Evolutionary conservation across 257 asterid genomes (phyloP), one percentile per base, ranked within the genome.

Genomic region (Mitragyna speciosa): DNA sequence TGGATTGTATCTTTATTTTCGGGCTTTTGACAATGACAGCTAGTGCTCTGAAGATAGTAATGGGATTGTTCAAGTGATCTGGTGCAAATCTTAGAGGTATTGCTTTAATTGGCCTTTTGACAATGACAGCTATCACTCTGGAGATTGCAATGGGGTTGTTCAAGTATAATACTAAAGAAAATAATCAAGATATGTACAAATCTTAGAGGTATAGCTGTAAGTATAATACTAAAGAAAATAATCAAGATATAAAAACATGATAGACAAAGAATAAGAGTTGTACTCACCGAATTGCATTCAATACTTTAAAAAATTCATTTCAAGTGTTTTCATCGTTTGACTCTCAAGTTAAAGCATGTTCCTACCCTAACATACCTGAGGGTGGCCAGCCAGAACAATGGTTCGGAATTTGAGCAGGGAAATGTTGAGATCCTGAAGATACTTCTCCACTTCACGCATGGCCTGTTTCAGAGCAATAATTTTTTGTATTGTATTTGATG

Each of bases 391-490:
- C 52, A 96, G 95, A 83, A 94, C 24, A 82, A 96, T 85, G 0
- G 98, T 88, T 30, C 98, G 97, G 43, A 94, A 82, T 83, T 92
- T 96, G 30, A 96, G 98, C 82, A 96, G 89, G 15, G 91, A 86
- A 33, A 96, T 90, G 61, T 96, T 96, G 81, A 92, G 86, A 78
- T 90, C 87, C 91, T 96, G 99, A 81, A 96, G 88, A 81, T 78
- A 89, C 80, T 82, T 96, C 83, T 96, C 99, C 16, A 96, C 87
- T 77, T 96, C 99, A 47, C 91, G 94, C 89, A 96, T 87, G 82
- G 99, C 99, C 81, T 89, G 97, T 83, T 96, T 96, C 30, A 96
- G 83, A 65, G 98, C 99, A 48, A 96, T 87, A 72, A 96, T 91
- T 85, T 96, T 92, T 83, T 96, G 98, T 76, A 96, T 86, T 9